A percentile compares a stretch with the other conserved stretches of the same genome.
Evolutionary conservation across 2,329 filamentous ascomycete species (phyloP).

Genomic region (Penicillium sp.): DNA sequence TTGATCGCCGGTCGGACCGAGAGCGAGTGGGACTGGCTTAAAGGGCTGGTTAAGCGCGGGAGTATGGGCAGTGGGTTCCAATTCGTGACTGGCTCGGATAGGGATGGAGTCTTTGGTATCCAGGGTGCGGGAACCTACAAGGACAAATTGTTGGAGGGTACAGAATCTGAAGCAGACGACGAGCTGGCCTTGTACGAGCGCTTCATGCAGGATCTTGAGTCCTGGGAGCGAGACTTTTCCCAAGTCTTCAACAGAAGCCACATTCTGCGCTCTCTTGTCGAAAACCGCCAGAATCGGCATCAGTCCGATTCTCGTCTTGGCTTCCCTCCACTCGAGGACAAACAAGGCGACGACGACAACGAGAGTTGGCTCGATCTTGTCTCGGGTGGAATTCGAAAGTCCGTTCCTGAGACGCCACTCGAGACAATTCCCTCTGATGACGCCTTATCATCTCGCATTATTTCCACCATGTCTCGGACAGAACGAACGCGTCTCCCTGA

Average conservation of each 20-base stretch:
- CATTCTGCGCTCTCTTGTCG: slow-evolving; percentile 43
- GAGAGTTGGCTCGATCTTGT: slow-evolving; percentile 39
- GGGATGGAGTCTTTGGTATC: slow-evolving; percentile 34
- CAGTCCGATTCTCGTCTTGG: slow-evolving; percentile 18
- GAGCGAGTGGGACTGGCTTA: slow-evolving; percentile 48
- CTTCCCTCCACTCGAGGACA: slow-evolving; percentile 13
- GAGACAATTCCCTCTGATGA: slow-evolving; percentile 16
- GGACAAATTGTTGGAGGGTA: slow-evolving; percentile 12
- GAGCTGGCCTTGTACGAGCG: slow-evolving; percentile 63
- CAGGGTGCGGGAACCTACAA: slow-evolving; percentile 14
- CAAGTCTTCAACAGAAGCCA: slow-evolving; percentile 40
- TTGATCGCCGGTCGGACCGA: slow-evolving; percentile 35
- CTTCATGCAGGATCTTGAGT: slow-evolving; percentile 49
- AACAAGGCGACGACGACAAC: slow-evolving; percentile 28
- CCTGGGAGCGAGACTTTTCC: slow-evolving; percentile 41
- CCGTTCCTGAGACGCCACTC: slow-evolving; percentile 30
- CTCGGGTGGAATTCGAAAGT: slow-evolving; percentile 33
- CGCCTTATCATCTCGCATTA: slow-evolving; percentile 41
- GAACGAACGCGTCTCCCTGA: slow-evolving; percentile 61
- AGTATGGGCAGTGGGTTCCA: slow-evolving; percentile 51
- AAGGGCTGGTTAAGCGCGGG: slow-evolving; percentile 48
- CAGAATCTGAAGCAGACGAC: slow-evolving; percentile 42
- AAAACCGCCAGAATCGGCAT: slow-evolving; percentile 36
- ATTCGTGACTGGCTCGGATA: slow-evolving; percentile 33
- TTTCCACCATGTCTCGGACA: slow-evolving; percentile 64